phyloP scores from a whole-genome alignment of 495 filamentous ascomycete species.

The Collariella sp. region DNA sequence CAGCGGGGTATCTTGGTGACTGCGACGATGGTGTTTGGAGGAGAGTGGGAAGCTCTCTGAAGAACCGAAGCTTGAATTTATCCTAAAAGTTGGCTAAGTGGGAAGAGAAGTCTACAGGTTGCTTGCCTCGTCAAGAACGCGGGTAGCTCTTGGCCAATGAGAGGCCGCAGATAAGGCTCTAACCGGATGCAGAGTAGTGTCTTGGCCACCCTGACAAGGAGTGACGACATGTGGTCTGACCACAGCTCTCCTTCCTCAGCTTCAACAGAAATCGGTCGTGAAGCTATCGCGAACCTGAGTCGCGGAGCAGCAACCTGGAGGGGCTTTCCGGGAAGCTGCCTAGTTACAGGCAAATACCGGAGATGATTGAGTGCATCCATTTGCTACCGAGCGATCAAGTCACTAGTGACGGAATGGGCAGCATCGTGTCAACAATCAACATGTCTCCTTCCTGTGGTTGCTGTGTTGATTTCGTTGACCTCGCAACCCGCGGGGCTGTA shows the following conservation, averaged over 20 bases:
- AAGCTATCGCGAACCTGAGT: too few relatives aligned
- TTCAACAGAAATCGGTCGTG: too few relatives aligned
- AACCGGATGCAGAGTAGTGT: background rate
- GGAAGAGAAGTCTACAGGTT: background rate
- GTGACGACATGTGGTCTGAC: slow-evolving; percentile 5
- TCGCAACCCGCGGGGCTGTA: background rate
- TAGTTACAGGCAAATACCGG: too few relatives aligned
- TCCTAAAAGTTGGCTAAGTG: slow-evolving; percentile 1
- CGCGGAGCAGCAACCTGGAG: too few relatives aligned
- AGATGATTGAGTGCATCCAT: too few relatives aligned
- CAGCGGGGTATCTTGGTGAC: background rate
- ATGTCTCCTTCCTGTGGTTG: too few relatives aligned
- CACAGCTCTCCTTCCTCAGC: too few relatives aligned
- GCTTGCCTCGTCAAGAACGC: slow-evolving; percentile 16
- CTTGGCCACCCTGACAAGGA: background rate
- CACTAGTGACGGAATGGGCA: too few relatives aligned
- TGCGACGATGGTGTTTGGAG: slow-evolving; percentile 5
- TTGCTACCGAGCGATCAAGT: too few relatives aligned
- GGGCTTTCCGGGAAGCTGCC: too few relatives aligned
- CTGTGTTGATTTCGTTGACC: too few relatives aligned
- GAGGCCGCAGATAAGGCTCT: background rate
- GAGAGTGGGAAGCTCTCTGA: background rate
- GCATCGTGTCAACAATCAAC: too few relatives aligned
- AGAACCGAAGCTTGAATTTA: slow-evolving; percentile 13
- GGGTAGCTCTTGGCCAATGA: slow-evolving; percentile 9